Evolutionary conservation across 768 basidiomycete genomes (phyloP).

Genomic region (Leccinellum luteum): DNA sequence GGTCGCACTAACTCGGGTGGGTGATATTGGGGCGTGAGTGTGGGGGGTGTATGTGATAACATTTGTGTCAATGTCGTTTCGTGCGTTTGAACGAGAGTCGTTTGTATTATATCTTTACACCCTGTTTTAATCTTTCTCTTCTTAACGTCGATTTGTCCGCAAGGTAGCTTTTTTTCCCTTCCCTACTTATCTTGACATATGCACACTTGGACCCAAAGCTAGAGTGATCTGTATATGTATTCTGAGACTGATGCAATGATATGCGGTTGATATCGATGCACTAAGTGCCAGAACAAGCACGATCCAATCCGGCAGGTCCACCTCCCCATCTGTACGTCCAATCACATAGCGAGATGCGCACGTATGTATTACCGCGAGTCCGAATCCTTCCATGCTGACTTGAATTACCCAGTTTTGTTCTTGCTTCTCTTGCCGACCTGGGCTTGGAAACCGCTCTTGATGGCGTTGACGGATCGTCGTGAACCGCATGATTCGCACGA

Average conservation of each 20-base stretch:
- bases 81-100: neutral
- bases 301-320: neutral
- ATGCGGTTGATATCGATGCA: slow-evolving; percentile 9
- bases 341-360: neutral
- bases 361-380: neutral
- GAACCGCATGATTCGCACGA: slow-evolving; percentile 90
- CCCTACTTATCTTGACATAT: slow-evolving; percentile 6
- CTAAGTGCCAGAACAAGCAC: slow-evolving; percentile 2
- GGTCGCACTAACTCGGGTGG: slow-evolving; percentile 69
- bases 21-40: slow-evolving; percentile 44
- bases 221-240: slow-evolving; percentile 20
- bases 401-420: slow-evolving; percentile 63
- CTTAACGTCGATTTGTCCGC: slow-evolving; percentile 10
- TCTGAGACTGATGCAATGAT: slow-evolving; percentile 21
- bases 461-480: slow-evolving; percentile 87
- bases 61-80: slow-evolving; percentile 6
- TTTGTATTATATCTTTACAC: slow-evolving; percentile 10
- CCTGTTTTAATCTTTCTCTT: slow-evolving; percentile 10
- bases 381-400: slow-evolving; percentile 30
- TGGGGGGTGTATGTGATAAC: neutral
- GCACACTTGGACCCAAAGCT: neutral
- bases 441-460: slow-evolving; percentile 99
- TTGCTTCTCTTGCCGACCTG: slow-evolving; percentile 88
- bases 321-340: slow-evolving; percentile 1
- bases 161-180: neutral